These are phyloP conservation scores for Dendrocalamus sinicus DNA, from an alignment of 176 grass and related monocot genomes.

Conservation along the genomic window DNA sequence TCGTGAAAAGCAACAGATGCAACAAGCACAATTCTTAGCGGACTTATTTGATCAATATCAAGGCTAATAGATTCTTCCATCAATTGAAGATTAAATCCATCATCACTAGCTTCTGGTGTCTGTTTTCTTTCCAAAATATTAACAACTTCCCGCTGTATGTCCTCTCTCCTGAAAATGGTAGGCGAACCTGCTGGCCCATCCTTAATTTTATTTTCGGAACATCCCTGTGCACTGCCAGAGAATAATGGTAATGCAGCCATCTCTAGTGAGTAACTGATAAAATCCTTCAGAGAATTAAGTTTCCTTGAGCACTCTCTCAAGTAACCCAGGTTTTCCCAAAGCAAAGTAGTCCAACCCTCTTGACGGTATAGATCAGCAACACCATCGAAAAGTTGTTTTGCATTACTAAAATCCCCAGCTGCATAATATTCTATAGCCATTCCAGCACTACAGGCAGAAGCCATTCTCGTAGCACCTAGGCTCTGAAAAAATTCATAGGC, in stretches of 20 bases:
- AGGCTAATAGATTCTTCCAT: conserved; percentile 60
- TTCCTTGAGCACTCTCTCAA: conserved; percentile 77
- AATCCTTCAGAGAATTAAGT: conserved; percentile 81
- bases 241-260: conserved; percentile 90
- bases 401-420: conserved; percentile 70
- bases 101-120: conserved; percentile 32
- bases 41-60: conserved; percentile 87
- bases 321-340: conserved; percentile 94
- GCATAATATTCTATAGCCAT: conserved; percentile 94
- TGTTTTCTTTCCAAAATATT: conserved; percentile 52
- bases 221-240: conserved; percentile 44
- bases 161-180: conserved; percentile 77
- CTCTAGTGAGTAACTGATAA: conserved; percentile 89
- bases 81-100: conserved; percentile 45
- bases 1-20: conserved; percentile 89
- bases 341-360: conserved; percentile 82
- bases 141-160: conserved; percentile 66
- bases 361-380: conserved; percentile 75
- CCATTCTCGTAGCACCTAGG: conserved; percentile 71
- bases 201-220: conserved; percentile 56
- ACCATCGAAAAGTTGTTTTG: conserved; percentile 85
- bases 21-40: conserved; percentile 72
- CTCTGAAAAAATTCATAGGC: conserved; percentile 91
- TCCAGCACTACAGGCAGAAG: conserved; percentile 67
- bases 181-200: conserved; percentile 72